Conservation (phyloP, 345 rosid genomes). For the Crucihimalaya himalaica region DNA sequence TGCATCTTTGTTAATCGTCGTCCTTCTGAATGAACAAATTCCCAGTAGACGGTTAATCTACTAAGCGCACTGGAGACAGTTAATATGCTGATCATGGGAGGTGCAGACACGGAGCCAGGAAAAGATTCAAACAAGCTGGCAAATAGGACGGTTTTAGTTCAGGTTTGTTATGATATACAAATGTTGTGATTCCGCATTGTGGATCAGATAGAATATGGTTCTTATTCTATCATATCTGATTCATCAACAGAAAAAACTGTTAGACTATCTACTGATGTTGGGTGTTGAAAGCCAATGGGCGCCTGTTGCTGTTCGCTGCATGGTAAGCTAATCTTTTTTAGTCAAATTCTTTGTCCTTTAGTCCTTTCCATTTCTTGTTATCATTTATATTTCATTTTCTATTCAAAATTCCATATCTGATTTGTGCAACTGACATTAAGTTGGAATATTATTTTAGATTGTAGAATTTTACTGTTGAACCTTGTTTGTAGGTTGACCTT, state of each 20-base stretch:
- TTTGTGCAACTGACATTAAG: background rate
- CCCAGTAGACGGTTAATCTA: constrained; percentile 96
- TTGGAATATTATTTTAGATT: background rate
- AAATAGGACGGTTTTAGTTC: constrained; percentile 81
- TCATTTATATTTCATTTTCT: background rate
- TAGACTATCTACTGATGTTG: constrained; percentile 83
- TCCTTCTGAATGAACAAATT: constrained; percentile 49
- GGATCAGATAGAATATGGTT: background rate
- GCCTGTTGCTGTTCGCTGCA: constrained; percentile 83
- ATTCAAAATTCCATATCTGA: constrained; percentile 1
- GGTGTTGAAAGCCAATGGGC: constrained; percentile 98
- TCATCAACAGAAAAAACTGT: constrained; percentile 63
- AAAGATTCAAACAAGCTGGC: constrained; percentile 78
- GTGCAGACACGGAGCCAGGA: constrained; percentile 64
- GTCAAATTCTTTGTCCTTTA: constrained; percentile 4
- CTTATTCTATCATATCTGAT: constrained; percentile 35
- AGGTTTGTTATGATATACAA: constrained; percentile 54
- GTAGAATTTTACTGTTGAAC: constrained; percentile 11
- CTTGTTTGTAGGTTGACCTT: constrained; percentile 23
- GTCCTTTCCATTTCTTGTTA: constrained; percentile 16
- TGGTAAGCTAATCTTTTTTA: constrained; percentile 49
- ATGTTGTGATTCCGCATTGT: background rate
- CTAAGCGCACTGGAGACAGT: constrained; percentile 86
- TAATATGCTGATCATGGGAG: constrained; percentile 76
- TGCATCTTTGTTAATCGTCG: constrained; percentile 48